Conservation (phyloP, 202 grass and related monocot genomes). For the Digitaria exilis region DNA sequence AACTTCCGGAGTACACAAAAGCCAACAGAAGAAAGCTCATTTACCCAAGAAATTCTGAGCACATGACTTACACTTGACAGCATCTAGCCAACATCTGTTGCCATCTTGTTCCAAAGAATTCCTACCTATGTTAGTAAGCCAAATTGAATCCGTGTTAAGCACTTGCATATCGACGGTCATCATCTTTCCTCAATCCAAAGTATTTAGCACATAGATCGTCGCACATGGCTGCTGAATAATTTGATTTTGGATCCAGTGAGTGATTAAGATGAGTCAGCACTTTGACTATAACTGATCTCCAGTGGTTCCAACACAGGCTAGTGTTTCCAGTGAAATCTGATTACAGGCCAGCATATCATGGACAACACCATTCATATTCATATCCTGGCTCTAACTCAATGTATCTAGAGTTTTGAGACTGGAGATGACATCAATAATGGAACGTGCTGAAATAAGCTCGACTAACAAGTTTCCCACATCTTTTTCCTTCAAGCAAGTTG, state of each 20-base stretch:
- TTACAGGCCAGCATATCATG: constrained; percentile 43
- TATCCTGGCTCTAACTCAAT: constrained; percentile 31
- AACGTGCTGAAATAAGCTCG: constrained; percentile 48
- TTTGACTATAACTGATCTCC: constrained; percentile 46
- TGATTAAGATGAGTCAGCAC: constrained; percentile 40
- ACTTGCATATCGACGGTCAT: constrained; percentile 30
- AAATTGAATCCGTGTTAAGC: constrained; percentile 61
- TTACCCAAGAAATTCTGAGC: constrained; percentile 54
- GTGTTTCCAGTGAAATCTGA: constrained; percentile 44
- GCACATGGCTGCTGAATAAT: constrained; percentile 16
- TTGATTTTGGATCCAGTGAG: background rate
- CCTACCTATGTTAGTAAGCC: constrained; percentile 49
- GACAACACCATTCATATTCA: constrained; percentile 23
- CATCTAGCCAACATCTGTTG: constrained; percentile 31
- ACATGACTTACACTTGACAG: constrained; percentile 37
- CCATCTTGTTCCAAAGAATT: constrained; percentile 38
- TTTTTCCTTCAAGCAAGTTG: constrained; percentile 45
- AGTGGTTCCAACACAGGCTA: constrained; percentile 59
- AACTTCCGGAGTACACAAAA: constrained; percentile 53
- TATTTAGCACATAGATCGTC: constrained; percentile 67
- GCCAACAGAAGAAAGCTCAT: constrained; percentile 65
- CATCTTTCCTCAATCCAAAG: constrained; percentile 63
- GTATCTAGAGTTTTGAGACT: constrained; percentile 25
- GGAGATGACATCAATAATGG: constrained; percentile 65
- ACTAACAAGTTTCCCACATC: constrained; percentile 45